These are phyloP conservation scores for Tetrastigma voinierianum DNA, from an alignment of 164 flowering plant species.

Conservation along the genomic window DNA sequence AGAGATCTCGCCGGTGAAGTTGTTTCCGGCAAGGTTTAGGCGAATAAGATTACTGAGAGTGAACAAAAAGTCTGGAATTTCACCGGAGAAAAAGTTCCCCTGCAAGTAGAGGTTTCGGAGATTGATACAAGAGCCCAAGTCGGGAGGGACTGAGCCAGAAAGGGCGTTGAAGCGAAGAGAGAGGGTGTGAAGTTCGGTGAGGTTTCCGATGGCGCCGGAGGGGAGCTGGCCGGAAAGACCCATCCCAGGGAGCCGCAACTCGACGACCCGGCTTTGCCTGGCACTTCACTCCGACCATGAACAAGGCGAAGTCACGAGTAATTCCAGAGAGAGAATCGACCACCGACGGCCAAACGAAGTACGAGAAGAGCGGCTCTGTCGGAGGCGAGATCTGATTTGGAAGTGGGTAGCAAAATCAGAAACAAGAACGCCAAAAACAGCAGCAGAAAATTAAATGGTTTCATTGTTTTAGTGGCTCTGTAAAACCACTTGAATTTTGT, in stretches of 20 bases:
- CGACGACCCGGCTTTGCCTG: conserved; percentile 26
- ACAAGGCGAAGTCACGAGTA: conserved; percentile 29
- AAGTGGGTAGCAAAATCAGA: not conserved
- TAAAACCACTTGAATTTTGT: no score
- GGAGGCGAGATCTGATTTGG: conserved; percentile 35
- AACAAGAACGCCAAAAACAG: no score
- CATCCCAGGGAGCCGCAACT: conserved; percentile 45
- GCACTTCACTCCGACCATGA: conserved; percentile 49
- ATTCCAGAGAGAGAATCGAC: conserved; percentile 44
- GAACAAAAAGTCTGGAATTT: conserved; percentile 36
- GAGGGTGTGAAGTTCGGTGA: conserved; percentile 41
- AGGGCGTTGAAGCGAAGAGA: conserved; percentile 53
- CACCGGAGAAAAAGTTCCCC: conserved; percentile 47
- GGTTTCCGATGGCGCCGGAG: conserved; percentile 30
- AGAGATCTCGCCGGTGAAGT: conserved; percentile 48
- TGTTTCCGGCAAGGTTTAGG: conserved; percentile 46
- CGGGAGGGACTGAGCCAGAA: conserved; percentile 44
- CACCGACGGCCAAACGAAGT: conserved; percentile 30
- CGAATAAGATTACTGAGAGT: conserved; percentile 28
- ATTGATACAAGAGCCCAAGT: conserved; percentile 20
- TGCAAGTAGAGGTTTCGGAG: conserved; percentile 52
- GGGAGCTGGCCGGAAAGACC: conserved; percentile 52
- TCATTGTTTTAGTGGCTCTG: no score
- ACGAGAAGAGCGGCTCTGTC: conserved; percentile 41
- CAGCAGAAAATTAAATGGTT: no score